Conservation (phyloP, 768 basidiomycete genomes). For the Mycena vulgaris region DNA sequence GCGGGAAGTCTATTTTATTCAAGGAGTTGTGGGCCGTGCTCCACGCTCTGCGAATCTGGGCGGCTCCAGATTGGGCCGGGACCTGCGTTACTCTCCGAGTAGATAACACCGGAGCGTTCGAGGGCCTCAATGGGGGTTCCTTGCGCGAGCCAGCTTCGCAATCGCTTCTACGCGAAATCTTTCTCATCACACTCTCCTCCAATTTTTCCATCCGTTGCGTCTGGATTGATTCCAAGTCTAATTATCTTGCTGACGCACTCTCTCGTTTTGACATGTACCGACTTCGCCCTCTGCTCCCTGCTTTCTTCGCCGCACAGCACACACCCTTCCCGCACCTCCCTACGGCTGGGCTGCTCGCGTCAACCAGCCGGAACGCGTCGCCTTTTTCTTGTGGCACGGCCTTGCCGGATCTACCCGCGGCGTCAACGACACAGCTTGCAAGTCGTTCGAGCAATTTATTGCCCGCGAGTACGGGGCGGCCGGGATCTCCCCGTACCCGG, state of each 20-base stretch:
- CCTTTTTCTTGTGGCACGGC: constrained; percentile 16
- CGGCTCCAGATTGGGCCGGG: constrained; percentile 5
- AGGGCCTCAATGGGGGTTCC: constrained; percentile 6
- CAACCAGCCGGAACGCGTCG: constrained; percentile 17
- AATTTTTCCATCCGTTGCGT: constrained; percentile 7
- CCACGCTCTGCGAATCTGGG: constrained; percentile 15
- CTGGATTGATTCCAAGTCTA: constrained; percentile 21
- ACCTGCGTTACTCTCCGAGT: not conserved
- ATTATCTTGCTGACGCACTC: constrained; percentile 19
- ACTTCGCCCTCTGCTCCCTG: not conserved
- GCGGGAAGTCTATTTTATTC: constrained; percentile 11
- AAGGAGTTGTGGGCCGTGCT: constrained; percentile 27
- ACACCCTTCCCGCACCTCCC: constrained; percentile 19
- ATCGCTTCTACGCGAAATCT: not conserved
- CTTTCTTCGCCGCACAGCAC: constrained; percentile 3
- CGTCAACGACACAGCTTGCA: constrained; percentile 13
- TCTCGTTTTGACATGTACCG: constrained; percentile 19
- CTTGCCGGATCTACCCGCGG: not conserved
- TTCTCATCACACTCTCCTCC: not conserved
- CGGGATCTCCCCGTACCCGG: constrained; percentile 1
- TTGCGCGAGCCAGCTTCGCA: constrained; percentile 2
- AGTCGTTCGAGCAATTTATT: constrained; percentile 12
- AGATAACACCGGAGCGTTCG: not conserved
- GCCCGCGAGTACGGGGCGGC: not conserved
- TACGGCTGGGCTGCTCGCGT: constrained; percentile 14